phyloP scores from a whole-genome alignment of 2,329 filamentous ascomycete species.

The Exophiala calicioides region DNA sequence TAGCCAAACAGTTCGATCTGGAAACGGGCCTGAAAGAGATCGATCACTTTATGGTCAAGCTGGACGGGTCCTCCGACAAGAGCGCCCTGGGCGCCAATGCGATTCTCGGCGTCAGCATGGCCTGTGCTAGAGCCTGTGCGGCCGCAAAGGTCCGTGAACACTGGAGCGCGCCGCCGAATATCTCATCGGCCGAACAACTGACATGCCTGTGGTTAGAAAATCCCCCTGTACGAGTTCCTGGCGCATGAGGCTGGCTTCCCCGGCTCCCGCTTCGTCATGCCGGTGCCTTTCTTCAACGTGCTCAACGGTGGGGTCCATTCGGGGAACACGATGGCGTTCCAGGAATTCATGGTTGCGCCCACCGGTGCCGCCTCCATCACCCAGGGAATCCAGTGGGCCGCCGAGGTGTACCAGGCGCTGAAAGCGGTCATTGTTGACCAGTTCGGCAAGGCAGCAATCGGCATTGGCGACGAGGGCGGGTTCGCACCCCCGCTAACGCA shows the following conservation, averaged over 20 bases:
- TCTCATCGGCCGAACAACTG: not conserved
- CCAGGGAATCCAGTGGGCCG: conserved; percentile 36
- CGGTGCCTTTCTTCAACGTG: conserved; percentile 61
- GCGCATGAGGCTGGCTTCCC: conserved; percentile 51
- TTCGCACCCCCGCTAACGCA: conserved; percentile 41
- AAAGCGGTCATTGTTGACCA: conserved; percentile 36
- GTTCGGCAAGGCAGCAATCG: conserved; percentile 36
- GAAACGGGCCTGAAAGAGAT: conserved; percentile 55
- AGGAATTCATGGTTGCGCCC: conserved; percentile 35
- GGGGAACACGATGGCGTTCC: conserved; percentile 53
- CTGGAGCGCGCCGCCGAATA: not conserved
- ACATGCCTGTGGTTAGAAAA: conserved; percentile 26
- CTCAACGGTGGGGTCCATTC: conserved; percentile 54
- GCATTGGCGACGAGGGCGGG: conserved; percentile 41
- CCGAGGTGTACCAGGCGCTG: conserved; percentile 38
- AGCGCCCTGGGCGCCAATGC: conserved; percentile 85
- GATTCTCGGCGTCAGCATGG: conserved; percentile 81
- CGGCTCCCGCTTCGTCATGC: conserved; percentile 56
- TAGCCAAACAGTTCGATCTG: conserved; percentile 56
- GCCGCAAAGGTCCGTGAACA: conserved; percentile 48
- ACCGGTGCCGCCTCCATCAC: conserved; percentile 47
- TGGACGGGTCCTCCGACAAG: conserved; percentile 79
- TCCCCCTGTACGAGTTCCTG: conserved; percentile 61
- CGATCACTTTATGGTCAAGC: conserved; percentile 55
- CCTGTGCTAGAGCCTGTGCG: conserved; percentile 65